Base-by-base conservation (phyloP, 2,329 filamentous ascomycete genomes). In the Aspergillus sp. region DNA sequence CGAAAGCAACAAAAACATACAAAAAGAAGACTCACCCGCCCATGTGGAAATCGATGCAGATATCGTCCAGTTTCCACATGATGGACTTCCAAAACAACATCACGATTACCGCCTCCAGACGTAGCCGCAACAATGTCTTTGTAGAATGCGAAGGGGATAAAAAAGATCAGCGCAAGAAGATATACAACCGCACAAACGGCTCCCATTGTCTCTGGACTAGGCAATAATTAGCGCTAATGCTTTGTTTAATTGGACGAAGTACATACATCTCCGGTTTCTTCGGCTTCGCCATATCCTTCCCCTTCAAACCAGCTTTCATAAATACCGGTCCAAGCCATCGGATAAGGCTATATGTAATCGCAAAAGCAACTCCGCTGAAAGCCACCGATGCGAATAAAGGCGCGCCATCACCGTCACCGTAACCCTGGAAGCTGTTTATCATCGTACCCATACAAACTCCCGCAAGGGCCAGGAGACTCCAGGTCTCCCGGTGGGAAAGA, bases 71-170 rank as follows among this genome's bases (percentile, higher is more conserved):
- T 84, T 67, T 94, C 84, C 51, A 90, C 82, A 53, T 88, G 77
- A 54, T 85, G 80, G 41, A 82, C 73, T 63, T 87, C 81, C 59
- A 89, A 70, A 10, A 94, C 86, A 5, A 93, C 83, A 71, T 96
- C 91, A 54, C 88, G 79, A 69, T 96, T 96, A 43, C 90, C 90
- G 54, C 90, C 90, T 53, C 90, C 93, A 56, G 89, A 95, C 17
- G 93, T 97, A 35, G 90, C 90, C 13, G 89, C 88, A 22, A 96
- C 90, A 56, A 98, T 94, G 66, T 97, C 91, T 71, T 96, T 95
- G 76, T 96, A 97, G 69, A 98, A 97, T 1, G 90, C 88, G 69
- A 96, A 95, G 0, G 93, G 93, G 49, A 97, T 90, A 67, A 98
- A 98, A 53, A 89, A 74, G 57, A 97, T 94, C 56, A 97, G 79